Conservation (phyloP, 805 yeast genomes). For the Lachancea kluyveri region DNA sequence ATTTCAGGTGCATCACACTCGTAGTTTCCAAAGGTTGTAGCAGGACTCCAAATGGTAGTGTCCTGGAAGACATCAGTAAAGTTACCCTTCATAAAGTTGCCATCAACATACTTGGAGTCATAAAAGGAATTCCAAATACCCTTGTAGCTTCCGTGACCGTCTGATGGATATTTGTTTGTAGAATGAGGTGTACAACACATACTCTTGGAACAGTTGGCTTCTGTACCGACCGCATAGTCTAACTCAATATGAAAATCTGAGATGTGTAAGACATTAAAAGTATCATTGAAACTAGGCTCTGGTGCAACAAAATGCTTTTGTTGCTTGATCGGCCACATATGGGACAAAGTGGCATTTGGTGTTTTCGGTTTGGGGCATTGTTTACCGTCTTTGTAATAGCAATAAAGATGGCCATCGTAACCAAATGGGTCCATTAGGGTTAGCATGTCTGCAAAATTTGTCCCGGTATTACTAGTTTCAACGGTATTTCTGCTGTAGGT, state of each 20-base stretch:
- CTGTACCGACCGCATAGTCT: constrained; percentile 48
- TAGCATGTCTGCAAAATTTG: constrained; percentile 47
- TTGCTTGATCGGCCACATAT: constrained; percentile 41
- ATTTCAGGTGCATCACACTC: constrained; percentile 61
- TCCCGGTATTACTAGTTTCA: constrained; percentile 32
- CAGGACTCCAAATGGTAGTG: constrained; percentile 40
- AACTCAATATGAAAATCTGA: constrained; percentile 61
- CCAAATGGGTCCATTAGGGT: constrained; percentile 46
- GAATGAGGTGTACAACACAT: constrained; percentile 59
- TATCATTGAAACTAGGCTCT: constrained; percentile 38
- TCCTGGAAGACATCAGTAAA: constrained; percentile 21
- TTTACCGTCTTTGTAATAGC: constrained; percentile 43
- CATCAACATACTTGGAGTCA: constrained; percentile 27
- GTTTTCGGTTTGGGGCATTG: constrained; percentile 50
- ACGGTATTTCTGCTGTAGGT: constrained; percentile 36
- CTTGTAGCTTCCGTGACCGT: constrained; percentile 12
- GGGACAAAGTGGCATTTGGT: constrained; percentile 40
- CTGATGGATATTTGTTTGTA: constrained; percentile 33
- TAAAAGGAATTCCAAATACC: constrained; percentile 24
- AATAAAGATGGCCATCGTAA: constrained; percentile 54
- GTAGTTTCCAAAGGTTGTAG: constrained; percentile 56
- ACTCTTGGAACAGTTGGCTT: constrained; percentile 48
- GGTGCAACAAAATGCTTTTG: constrained; percentile 39
- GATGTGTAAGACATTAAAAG: constrained; percentile 55
- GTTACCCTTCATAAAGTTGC: constrained; percentile 27